Percentiles rank a stretch among this genome's conserved stretches.
phyloP scores from a whole-genome alignment of 768 basidiomycete genomes.

The Cyclocybe aegerita region DNA sequence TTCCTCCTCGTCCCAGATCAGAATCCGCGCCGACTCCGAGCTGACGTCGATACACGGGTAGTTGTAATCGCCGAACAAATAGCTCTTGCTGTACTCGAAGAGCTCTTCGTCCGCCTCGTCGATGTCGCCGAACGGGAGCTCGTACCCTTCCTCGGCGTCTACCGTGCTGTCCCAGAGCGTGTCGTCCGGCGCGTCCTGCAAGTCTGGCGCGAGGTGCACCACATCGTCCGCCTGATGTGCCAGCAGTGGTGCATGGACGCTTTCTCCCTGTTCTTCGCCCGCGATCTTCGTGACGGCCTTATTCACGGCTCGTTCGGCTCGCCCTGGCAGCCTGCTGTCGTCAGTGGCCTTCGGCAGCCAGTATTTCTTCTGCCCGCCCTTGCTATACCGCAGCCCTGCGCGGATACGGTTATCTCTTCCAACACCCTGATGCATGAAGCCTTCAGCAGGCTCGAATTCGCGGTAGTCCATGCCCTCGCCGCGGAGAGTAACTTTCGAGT shows the following conservation, averaged over 20 bases:
- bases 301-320: slow-evolving; percentile 41
- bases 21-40: slow-evolving; percentile 62
- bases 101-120: slow-evolving; percentile 73
- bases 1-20: slow-evolving; percentile 86
- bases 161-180: slow-evolving; percentile 35
- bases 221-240: slow-evolving; percentile 59
- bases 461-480: slow-evolving; percentile 95
- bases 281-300: slow-evolving; percentile 38
- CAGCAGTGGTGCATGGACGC: slow-evolving; percentile 76
- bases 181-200: slow-evolving; percentile 41
- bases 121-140: slow-evolving; percentile 66
- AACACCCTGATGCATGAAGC: slow-evolving; percentile 85
- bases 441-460: slow-evolving; percentile 95
- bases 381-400: slow-evolving; percentile 88
- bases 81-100: slow-evolving; percentile 72
- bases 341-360: slow-evolving; percentile 80
- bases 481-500: slow-evolving; percentile 75
- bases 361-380: slow-evolving; percentile 92
- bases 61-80: slow-evolving; percentile 88
- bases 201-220: slow-evolving; percentile 63
- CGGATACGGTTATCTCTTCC: slow-evolving; percentile 85
- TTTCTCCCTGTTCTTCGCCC: slow-evolving; percentile 45
- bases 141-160: slow-evolving; percentile 44
- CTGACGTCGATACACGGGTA: slow-evolving; percentile 91
- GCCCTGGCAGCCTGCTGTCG: slow-evolving; percentile 36